phyloP scores from a whole-genome alignment of 208 protist genomes.

The Trypanosoma lewisi region DNA sequence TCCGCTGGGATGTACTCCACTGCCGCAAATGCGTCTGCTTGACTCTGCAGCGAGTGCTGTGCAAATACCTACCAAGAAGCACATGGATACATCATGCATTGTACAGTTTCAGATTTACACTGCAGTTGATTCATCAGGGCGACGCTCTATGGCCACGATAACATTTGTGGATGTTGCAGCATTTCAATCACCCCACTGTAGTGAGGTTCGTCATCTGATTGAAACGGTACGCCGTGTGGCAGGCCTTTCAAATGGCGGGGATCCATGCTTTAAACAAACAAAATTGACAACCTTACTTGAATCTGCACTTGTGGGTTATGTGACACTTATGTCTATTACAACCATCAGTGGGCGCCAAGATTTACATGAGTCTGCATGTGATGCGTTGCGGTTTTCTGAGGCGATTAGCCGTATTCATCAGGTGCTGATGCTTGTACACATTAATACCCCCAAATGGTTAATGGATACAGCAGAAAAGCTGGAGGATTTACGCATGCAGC shows the following conservation, averaged over 20 bases:
- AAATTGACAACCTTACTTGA: conserved; percentile 78
- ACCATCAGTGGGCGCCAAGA: conserved; percentile 77
- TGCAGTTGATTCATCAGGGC: conserved; percentile 56
- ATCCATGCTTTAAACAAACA: conserved; percentile 58
- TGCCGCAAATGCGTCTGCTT: conserved; percentile 73
- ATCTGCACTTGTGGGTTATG: conserved; percentile 69
- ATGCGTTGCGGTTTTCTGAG: conserved; percentile 59
- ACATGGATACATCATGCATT: conserved; percentile 73
- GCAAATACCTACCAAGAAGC: conserved; percentile 65
- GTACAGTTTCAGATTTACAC: conserved; percentile 89
- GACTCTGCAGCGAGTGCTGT: conserved; percentile 51
- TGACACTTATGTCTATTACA: conserved; percentile 79
- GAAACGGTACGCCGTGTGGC: conserved; percentile 66
- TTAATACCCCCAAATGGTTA: conserved; percentile 75
- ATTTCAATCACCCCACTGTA: conserved; percentile 58
- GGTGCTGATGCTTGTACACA: conserved; percentile 79
- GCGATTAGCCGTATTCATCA: conserved; percentile 74
- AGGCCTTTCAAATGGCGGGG: conserved; percentile 45
- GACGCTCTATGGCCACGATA: conserved; percentile 79
- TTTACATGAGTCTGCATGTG: conserved; percentile 58
- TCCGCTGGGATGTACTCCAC: conserved; percentile 57
- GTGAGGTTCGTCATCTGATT: conserved; percentile 66
- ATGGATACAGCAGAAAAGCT: conserved; percentile 67
- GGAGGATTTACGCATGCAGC: conserved; percentile 52
- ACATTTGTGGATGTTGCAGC: conserved; percentile 87